Evolutionary conservation across 768 basidiomycete genomes (phyloP).

Genomic region (Hirschioporus abietinus): DNA sequence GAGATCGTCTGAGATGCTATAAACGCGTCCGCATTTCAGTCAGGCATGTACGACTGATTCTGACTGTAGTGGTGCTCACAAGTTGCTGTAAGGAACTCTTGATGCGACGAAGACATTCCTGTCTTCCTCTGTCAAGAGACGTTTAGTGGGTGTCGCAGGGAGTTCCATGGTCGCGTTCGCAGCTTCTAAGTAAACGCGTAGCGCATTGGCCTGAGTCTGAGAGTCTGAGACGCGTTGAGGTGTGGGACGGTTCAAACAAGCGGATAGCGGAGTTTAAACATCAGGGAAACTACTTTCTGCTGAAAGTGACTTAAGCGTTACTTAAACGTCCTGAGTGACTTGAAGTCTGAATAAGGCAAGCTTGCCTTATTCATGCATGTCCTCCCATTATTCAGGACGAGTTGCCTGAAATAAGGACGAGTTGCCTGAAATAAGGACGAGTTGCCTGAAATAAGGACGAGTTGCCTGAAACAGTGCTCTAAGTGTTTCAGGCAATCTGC

Average conservation of each 20-base stretch:
- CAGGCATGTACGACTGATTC: slow-evolving; percentile 10
- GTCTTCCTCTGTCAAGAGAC: slow-evolving; percentile 28
- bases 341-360: too few species aligned
- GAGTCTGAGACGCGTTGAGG: neutral
- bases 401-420: too few species aligned
- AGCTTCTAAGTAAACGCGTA: neutral
- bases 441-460: too few species aligned
- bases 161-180: neutral
- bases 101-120: slow-evolving; percentile 21
- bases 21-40: slow-evolving; percentile 12
- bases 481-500: too few species aligned
- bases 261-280: slow-evolving; percentile 4
- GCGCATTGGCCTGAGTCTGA: neutral
- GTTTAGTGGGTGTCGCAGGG: slow-evolving; percentile 24
- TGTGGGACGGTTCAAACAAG: neutral
- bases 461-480: too few species aligned
- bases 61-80: slow-evolving; percentile 18
- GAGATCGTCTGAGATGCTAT: slow-evolving; percentile 44
- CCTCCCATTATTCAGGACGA: too few species aligned
- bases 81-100: slow-evolving; percentile 19
- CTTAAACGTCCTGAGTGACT: too few species aligned
- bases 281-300: too few species aligned
- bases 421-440: too few species aligned
- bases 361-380: too few species aligned
- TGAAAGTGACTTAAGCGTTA: too few species aligned